phyloP scores from a whole-genome alignment of 495 filamentous ascomycete species.

The Parathielavia hyrcaniae region DNA sequence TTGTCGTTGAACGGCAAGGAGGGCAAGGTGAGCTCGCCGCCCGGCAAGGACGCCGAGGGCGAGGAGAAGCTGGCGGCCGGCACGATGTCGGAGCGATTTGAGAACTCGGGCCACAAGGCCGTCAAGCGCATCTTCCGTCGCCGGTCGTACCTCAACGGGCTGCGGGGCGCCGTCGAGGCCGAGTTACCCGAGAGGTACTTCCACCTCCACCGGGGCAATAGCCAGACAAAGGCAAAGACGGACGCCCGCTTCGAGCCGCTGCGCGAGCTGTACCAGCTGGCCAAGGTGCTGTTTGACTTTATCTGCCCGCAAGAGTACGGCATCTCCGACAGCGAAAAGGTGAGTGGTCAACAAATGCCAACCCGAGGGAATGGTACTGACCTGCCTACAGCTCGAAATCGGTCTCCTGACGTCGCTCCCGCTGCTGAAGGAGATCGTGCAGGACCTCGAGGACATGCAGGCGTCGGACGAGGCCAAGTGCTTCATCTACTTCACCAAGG shows the following conservation, averaged over 20 bases:
- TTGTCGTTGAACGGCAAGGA: constrained; percentile 36
- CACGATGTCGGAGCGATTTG: constrained; percentile 31
- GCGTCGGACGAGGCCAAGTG: constrained; percentile 87
- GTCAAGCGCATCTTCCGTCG: constrained; percentile 49
- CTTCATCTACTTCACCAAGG: constrained; percentile 98
- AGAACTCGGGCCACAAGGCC: constrained; percentile 34
- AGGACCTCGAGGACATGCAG: constrained; percentile 95
- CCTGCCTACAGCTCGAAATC: constrained; percentile 63
- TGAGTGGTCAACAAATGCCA: constrained; percentile 17
- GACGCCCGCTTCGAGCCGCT: constrained; percentile 81
- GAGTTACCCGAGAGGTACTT: constrained; percentile 67
- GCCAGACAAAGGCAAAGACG: constrained; percentile 70
- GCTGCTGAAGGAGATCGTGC: constrained; percentile 89
- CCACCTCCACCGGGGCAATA: constrained; percentile 72
- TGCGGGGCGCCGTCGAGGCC: constrained; percentile 36
- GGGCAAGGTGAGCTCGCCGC: constrained; percentile 25
- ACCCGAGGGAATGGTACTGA: neutral
- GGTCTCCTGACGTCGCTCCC: constrained; percentile 89
- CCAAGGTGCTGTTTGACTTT: constrained; percentile 95
- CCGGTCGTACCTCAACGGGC: constrained; percentile 44
- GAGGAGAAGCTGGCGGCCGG: neutral
- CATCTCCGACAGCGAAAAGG: constrained; percentile 85
- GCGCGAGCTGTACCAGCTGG: constrained; percentile 83
- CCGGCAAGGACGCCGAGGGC: constrained; percentile 28
- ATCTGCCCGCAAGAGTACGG: constrained; percentile 98